Evolutionary conservation across 805 yeast species (phyloP), one percentile per base, ranked within the genome.

Genomic region (Ogataea dorogensis): DNA sequence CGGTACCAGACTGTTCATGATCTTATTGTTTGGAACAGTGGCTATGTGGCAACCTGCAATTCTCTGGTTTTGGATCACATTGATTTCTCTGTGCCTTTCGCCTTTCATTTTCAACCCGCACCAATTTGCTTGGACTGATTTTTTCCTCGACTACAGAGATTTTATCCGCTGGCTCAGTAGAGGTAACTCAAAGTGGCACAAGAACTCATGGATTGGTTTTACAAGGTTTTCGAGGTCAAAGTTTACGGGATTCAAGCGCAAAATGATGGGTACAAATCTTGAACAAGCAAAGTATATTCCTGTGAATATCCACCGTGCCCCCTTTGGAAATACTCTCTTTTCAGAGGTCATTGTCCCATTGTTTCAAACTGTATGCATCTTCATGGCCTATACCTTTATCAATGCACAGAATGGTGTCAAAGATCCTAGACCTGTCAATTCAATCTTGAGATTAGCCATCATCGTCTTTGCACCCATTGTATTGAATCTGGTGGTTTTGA

Each of bases 221-320:
- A 79, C 78, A 0, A 80, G 94, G 52, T 68, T 75, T 44, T 74
- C 88, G 4, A 77, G 99, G 63, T 86, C 96, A 7, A 78, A 88
- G 53, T 77, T 86, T 50, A 91, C 98, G 19, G 98, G 99, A 42
- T 88, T 77, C 72, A 89, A 88, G 70, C 71, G 85, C 40, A 78
- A 77, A 63, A 61, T 74, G 42, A 40, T 42, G 19, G 50, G 50
- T 7, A 33, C 43, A 4, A 48, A 44, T 20, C 17, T 36, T 13
- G 53, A 48, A 23, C 72, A 74, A 63, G 69, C 73, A 17, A 63
- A 58, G 28, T 43, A 47, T 47, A 50, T 42, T n/a, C 43, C 53
- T 13, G 49, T 51, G 18, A 46, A 74, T 78, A 35, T 77, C 76
- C 74, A 82, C 33, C 81, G 88, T 51, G 89, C 96, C 13, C 85